phyloP scores from a whole-genome alignment of 495 filamentous ascomycete species.

The Talaromyces stipitatus region DNA sequence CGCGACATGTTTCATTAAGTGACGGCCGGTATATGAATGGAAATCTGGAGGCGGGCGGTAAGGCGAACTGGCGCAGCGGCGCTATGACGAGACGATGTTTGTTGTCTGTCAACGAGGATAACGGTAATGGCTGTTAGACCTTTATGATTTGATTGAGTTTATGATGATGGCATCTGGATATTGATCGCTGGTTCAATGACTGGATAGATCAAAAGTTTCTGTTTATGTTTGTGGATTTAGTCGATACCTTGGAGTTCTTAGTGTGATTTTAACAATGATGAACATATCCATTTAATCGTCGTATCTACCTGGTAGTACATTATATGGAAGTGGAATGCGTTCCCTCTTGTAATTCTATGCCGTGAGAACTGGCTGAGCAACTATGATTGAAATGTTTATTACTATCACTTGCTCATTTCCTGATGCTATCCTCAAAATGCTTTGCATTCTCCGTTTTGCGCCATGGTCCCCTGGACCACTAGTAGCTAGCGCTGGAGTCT shows the following conservation, averaged over 20 bases:
- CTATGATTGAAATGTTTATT: no score
- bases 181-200: neutral
- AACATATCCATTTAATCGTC: neutral
- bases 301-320: no score
- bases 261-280: neutral
- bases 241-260: neutral
- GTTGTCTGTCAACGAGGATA: neutral
- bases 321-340: no score
- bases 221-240: neutral
- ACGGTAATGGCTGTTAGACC: neutral
- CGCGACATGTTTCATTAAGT: neutral
- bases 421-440: no score
- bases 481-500: no score
- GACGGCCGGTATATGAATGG: neutral
- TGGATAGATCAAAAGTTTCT: conserved; percentile 3
- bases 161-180: neutral
- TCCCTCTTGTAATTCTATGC: no score
- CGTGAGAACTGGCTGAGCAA: no score
- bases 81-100: neutral
- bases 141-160: neutral
- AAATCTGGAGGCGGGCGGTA: neutral
- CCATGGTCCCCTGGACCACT: no score
- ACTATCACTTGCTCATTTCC: no score
- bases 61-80: conserved; percentile 2
- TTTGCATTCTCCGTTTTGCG: no score